These are phyloP conservation scores for Pichia sp. DNA, from an alignment of 1,139 yeast genomes.

Conservation along the genomic window DNA sequence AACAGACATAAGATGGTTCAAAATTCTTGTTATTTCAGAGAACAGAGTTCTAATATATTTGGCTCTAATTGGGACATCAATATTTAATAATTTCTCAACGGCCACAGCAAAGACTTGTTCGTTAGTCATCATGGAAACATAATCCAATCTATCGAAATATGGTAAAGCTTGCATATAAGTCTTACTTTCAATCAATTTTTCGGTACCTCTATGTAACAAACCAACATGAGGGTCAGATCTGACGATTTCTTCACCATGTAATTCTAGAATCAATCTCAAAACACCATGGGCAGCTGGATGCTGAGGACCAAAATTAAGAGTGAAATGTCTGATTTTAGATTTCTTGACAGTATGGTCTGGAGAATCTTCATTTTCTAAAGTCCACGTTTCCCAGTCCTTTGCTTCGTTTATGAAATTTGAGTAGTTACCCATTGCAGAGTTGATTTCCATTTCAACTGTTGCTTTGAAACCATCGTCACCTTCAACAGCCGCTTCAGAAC, in stretches of 20 bases:
- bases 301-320: conserved; percentile 88
- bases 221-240: conserved; percentile 89
- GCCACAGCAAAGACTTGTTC: conserved; percentile 83
- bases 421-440: conserved; percentile 32
- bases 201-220: conserved; percentile 81
- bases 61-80: conserved; percentile 79
- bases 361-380: conserved; percentile 25
- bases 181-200: conserved; percentile 76
- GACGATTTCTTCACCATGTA: conserved; percentile 83
- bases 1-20: conserved; percentile 84
- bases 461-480: conserved; percentile 20
- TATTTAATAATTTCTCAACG: conserved; percentile 75
- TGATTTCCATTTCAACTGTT: conserved; percentile 21
- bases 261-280: conserved; percentile 74
- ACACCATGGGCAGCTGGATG: conserved; percentile 97
- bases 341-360: conserved; percentile 27
- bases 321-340: conserved; percentile 72
- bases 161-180: conserved; percentile 84
- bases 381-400: conserved; percentile 27
- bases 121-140: conserved; percentile 90
- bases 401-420: conserved; percentile 25
- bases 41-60: conserved; percentile 80
- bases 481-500: conserved; percentile 14
- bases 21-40: conserved; percentile 79
- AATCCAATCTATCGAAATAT: conserved; percentile 81